These are phyloP conservation scores for Plantago elongata DNA, from an alignment of 257 asterid genomes.

Conservation along the genomic window DNA sequence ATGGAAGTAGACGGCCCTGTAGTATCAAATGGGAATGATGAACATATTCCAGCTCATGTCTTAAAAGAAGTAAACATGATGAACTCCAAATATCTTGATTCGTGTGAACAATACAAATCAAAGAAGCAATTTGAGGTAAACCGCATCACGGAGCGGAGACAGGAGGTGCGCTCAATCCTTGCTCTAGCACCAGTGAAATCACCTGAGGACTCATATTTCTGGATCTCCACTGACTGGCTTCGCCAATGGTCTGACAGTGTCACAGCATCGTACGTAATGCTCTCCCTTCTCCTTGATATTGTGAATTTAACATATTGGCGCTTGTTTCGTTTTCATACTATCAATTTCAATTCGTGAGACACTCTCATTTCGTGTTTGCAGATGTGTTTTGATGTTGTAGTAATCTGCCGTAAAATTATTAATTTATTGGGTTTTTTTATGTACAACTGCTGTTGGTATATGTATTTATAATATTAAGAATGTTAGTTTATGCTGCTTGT, in stretches of 20 bases:
- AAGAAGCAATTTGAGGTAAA: constrained; percentile 58
- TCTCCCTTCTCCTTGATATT: constrained; percentile 14
- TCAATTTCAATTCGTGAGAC: background rate
- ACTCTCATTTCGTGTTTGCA: background rate
- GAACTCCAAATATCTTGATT: constrained; percentile 47
- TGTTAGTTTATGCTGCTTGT: background rate
- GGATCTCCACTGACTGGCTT: constrained; percentile 95
- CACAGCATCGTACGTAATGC: constrained; percentile 52
- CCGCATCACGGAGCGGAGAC: constrained; percentile 57
- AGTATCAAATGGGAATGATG: constrained; percentile 28
- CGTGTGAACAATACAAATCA: constrained; percentile 63
- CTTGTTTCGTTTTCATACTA: background rate
- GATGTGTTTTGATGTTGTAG: background rate
- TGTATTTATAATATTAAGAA: background rate
- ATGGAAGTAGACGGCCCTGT: constrained; percentile 31
- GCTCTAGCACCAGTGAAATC: constrained; percentile 76
- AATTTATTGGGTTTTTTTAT: background rate
- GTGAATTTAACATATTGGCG: constrained; percentile 4
- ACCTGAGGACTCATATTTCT: constrained; percentile 57
- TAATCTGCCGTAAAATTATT: background rate
- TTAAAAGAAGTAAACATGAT: constrained; percentile 50
- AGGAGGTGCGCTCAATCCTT: constrained; percentile 83
- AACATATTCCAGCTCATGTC: constrained; percentile 66
- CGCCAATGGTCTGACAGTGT: constrained; percentile 94
- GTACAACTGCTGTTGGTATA: background rate